A percentile compares a stretch with the other conserved stretches of the same genome.
Evolutionary conservation across 1,284 basidiomycete genomes (phyloP).

Genomic region (Sporisorium scitamineum): DNA sequence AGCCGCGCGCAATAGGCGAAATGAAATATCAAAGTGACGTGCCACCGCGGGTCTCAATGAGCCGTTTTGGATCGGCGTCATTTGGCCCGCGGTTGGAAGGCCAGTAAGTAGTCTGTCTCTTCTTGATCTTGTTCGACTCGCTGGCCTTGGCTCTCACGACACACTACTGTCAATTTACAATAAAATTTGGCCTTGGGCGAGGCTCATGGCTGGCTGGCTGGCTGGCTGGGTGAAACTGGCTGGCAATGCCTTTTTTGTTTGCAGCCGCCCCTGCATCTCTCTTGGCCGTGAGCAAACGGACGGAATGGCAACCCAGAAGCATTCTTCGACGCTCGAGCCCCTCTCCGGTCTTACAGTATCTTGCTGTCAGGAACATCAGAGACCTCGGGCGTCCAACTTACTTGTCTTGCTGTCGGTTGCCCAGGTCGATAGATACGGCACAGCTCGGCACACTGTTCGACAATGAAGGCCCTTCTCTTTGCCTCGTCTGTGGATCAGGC

Average conservation of each 20-base stretch:
- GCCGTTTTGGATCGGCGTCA: neutral
- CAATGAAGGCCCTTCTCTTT: neutral
- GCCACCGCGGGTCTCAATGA: neutral
- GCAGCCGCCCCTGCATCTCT: slow-evolving; percentile 6
- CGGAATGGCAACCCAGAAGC: neutral
- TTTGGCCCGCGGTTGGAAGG: neutral
- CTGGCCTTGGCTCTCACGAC: neutral
- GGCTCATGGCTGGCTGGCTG: neutral
- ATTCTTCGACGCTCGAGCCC: slow-evolving; percentile 1
- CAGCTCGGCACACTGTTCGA: neutral
- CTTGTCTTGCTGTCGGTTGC: neutral
- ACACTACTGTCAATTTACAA: too few relatives aligned
- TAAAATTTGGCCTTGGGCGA: neutral
- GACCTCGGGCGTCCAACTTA: neutral
- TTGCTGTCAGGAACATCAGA: neutral
- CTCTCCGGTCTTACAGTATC: too few relatives aligned
- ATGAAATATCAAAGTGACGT: neutral
- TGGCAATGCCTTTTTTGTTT: too few relatives aligned
- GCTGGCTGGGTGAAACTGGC: too few relatives aligned
- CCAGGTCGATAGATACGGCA: too few relatives aligned
- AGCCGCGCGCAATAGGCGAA: too few relatives aligned
- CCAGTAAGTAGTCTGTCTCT: too few relatives aligned
- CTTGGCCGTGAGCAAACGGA: neutral
- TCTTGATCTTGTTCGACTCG: neutral
- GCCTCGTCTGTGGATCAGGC: neutral